Percentiles rank a stretch among this genome's conserved stretches.
phyloP scores from a whole-genome alignment of 441 rosid species.

The Corymbia calophylla region DNA sequence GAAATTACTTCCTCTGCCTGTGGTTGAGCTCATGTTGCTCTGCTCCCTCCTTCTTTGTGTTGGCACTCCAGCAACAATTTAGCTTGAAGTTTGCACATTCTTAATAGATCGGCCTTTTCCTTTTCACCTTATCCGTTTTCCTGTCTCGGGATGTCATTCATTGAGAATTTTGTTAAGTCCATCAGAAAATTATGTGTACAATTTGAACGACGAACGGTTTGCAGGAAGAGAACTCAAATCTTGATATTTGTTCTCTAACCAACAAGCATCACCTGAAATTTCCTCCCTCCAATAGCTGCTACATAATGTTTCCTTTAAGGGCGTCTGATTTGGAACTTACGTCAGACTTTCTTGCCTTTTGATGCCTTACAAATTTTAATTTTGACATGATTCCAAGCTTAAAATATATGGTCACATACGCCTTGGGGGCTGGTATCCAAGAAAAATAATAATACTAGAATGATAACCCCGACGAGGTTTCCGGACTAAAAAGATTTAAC shows the following conservation, averaged over 20 bases:
- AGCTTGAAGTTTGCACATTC: neutral
- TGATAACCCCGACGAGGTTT: neutral
- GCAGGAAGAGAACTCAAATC: neutral
- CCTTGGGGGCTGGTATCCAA: neutral
- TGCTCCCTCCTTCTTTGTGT: neutral
- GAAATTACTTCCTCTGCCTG: neutral
- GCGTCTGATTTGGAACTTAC: neutral
- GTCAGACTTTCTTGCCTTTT: neutral
- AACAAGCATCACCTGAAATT: too few species aligned
- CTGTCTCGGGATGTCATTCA: neutral
- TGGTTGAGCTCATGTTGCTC: neutral
- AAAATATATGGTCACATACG: neutral
- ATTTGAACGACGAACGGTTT: neutral
- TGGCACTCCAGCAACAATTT: neutral
- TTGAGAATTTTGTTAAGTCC: neutral
- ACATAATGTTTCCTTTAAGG: neutral
- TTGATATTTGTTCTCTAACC: neutral
- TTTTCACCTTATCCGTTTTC: neutral
- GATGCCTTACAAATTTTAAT: neutral
- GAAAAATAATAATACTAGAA: neutral
- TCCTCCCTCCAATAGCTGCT: neutral
- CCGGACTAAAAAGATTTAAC: neutral
- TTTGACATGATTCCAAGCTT: neutral
- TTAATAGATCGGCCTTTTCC: neutral
- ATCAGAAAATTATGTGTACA: neutral